These are phyloP conservation scores for Vairimorpha apis DNA, from an alignment of 371 early-diverging fungal genomes.

Conservation along the genomic window DNA sequence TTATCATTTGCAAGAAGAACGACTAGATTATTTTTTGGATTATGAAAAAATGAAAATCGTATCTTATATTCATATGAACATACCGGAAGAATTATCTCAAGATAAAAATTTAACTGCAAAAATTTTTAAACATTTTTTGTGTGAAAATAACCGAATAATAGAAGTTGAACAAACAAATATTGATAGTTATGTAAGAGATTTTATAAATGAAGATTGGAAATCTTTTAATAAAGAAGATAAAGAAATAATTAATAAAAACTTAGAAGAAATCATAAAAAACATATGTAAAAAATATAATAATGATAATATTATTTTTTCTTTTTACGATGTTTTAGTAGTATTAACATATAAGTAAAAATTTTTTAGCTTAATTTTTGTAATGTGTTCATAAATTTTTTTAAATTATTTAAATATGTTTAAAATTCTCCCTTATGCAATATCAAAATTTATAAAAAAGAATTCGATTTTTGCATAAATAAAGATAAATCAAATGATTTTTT, in stretches of 20 bases:
- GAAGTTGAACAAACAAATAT: background rate
- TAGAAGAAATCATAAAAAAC: no score
- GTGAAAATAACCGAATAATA: background rate
- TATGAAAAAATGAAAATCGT: background rate
- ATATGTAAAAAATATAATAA: no score
- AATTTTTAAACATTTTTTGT: conserved; percentile 2
- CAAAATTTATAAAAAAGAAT: background rate
- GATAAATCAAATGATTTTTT: background rate
- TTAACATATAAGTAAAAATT: no score
- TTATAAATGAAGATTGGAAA: no score
- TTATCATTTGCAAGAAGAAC: background rate
- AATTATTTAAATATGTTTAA: background rate
- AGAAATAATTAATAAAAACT: no score
- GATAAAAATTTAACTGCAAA: background rate
- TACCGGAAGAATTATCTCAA: no score
- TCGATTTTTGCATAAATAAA: background rate
- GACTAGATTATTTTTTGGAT: background rate
- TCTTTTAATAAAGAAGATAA: no score
- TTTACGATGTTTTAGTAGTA: no score
- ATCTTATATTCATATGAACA: no score
- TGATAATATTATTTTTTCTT: no score
- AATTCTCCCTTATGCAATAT: background rate
- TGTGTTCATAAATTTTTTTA: background rate
- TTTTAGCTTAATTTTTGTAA: no score
- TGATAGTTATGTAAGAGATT: no score